phyloP scores from a whole-genome alignment of 345 rosid genomes.

The Eucalyptus pauciflora region DNA sequence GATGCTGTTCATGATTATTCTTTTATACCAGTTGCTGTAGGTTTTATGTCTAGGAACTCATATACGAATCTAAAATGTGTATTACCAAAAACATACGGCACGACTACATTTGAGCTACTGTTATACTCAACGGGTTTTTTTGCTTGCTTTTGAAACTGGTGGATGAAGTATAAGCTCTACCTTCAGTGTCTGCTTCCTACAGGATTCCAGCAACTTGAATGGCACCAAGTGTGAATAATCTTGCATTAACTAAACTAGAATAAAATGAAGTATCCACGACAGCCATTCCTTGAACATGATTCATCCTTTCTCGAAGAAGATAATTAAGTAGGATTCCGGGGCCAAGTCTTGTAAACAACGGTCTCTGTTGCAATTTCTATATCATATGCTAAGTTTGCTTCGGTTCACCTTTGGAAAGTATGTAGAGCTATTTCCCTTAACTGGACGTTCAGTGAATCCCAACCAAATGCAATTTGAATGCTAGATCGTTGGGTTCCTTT shows the following conservation, averaged over 20 bases:
- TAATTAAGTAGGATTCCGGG: background rate
- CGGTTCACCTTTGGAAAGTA: background rate
- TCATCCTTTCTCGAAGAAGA: background rate
- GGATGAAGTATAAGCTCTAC: background rate
- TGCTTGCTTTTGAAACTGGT: background rate
- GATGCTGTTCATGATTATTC: background rate
- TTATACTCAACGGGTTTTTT: background rate
- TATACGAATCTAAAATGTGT: background rate
- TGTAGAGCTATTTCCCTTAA: background rate
- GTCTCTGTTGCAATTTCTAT: background rate
- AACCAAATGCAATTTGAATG: background rate
- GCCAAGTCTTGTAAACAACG: background rate
- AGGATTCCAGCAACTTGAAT: background rate
- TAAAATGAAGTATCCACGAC: background rate
- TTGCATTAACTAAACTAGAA: background rate
- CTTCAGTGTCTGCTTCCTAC: background rate
- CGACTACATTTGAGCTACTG: background rate
- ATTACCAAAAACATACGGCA: background rate
- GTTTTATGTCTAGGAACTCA: background rate
- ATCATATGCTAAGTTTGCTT: background rate
- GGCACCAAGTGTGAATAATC: background rate
- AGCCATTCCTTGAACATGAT: background rate
- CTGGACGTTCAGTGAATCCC: background rate
- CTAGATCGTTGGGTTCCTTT: background rate
- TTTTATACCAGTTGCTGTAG: background rate